Conservation (phyloP, 2,329 filamentous ascomycete genomes). For the Cercospora brassicicola region DNA sequence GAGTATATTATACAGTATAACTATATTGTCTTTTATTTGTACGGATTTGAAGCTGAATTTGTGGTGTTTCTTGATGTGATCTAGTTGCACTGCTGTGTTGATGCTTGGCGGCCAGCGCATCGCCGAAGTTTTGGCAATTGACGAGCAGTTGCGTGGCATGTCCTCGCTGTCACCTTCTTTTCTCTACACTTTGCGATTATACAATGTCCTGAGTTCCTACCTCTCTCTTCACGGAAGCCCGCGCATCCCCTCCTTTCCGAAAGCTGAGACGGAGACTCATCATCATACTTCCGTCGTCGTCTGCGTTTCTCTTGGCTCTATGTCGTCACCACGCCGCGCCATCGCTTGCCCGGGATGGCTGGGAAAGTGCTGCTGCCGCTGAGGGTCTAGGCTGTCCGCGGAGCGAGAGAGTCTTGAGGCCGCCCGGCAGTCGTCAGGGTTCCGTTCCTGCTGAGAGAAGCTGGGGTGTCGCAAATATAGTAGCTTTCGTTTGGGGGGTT, state of each 20-base stretch:
- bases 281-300: background rate
- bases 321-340: background rate
- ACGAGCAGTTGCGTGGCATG: background rate
- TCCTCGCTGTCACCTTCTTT: background rate
- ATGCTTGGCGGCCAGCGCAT: background rate
- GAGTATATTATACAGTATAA: conserved; percentile 8
- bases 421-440: background rate
- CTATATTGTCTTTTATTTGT: background rate
- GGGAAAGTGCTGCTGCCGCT: background rate
- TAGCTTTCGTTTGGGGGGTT: background rate
- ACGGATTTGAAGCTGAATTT: background rate
- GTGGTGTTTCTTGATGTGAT: too few species aligned
- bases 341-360: background rate
- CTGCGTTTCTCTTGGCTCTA: background rate
- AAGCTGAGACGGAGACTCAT: background rate
- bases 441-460: background rate
- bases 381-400: background rate
- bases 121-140: background rate
- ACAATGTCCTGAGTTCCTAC: background rate
- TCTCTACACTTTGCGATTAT: background rate
- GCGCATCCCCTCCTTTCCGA: background rate
- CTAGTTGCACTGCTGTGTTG: background rate
- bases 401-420: background rate
- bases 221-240: too few species aligned
- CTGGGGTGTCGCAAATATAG: background rate